Evolutionary conservation across 768 basidiomycete species (phyloP).

Genomic region (Agaricus blazei): DNA sequence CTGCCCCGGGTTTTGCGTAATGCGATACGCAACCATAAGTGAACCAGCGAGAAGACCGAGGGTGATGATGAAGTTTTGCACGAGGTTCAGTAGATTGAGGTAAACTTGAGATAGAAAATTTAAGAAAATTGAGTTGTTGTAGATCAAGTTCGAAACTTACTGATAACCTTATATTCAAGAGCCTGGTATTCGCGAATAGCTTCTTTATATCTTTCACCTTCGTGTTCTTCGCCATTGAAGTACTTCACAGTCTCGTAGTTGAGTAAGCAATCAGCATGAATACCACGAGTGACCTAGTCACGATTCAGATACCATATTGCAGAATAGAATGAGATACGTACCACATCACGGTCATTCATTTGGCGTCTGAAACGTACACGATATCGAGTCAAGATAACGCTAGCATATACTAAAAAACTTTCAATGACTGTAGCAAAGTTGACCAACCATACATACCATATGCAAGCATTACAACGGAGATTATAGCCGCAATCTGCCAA

Average conservation of each 20-base stretch:
- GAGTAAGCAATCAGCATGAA: slow-evolving; percentile 75
- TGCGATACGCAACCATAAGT: slow-evolving; percentile 69
- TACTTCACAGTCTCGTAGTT: slow-evolving; percentile 88
- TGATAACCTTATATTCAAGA: slow-evolving; percentile 68
- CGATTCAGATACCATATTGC: neutral
- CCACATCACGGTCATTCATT: slow-evolving; percentile 82
- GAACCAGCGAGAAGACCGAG: slow-evolving; percentile 78
- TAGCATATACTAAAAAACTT: slow-evolving; percentile 37
- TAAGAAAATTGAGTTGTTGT: slow-evolving; percentile 3
- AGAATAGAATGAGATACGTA: slow-evolving; percentile 18
- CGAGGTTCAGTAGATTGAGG: slow-evolving; percentile 68
- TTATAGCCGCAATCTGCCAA: slow-evolving; percentile 61
- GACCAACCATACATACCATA: slow-evolving; percentile 47
- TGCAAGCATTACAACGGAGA: slow-evolving; percentile 67
- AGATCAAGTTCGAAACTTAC: slow-evolving; percentile 34
- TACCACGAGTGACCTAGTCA: slow-evolving; percentile 65
- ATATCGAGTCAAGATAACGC: slow-evolving; percentile 63
- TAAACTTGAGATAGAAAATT: slow-evolving; percentile 36
- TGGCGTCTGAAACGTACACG: slow-evolving; percentile 68
- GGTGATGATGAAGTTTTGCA: slow-evolving; percentile 80
- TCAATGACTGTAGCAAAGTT: slow-evolving; percentile 38
- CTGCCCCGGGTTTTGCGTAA: slow-evolving; percentile 44
- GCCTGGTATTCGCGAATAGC: slow-evolving; percentile 72
- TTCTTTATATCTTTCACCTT: slow-evolving; percentile 62
- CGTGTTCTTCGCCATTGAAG: slow-evolving; percentile 82